Evolutionary conservation across 2,329 filamentous ascomycete genomes (phyloP), one percentile per base, ranked within the genome.

Genomic region (Ceratocystis cubensis): DNA sequence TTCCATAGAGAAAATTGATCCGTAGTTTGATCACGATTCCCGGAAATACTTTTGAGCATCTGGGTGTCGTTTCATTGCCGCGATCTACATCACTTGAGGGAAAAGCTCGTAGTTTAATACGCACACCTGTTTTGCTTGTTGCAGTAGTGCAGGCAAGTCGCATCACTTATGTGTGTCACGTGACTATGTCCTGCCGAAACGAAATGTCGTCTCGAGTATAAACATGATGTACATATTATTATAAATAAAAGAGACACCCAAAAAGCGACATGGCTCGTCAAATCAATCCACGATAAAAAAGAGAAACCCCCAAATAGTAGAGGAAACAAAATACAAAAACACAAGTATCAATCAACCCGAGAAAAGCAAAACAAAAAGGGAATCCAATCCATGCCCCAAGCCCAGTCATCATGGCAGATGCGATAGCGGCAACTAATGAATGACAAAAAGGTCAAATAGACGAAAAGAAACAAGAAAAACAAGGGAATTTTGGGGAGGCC

Each of bases 11-110:
- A 64, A 63, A 64, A 63, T 56, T 78, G 76, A 68, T 68, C 65
- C 64, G 67, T 66, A 68, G 59, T 81, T 82, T 82, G 82, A 82
- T 82, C 80, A 79, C 80, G 78, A 75, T 78, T 76, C 71, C 76
- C 76, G 76, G 75, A 75, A 71, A 73, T 67, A 62, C 64, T 69
- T 65, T 41, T 45, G 72, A 74, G 77, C 74, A 76, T 82, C 79
- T 78, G 77, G 74, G 75, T 77, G 76, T 75, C 77, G 80, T 82
- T 82, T 82, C 80, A 82, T 81, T 80, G 77, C 76, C 72, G 79
- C 80, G 80, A 82, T 82, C 80, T 80, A 82, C 80, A 82, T 74
- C 71, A 62, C 33, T 4, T n/a, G 33, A 20, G 15, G 33, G 1
- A 37, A 33, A 33, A 8, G 0, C 48, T 48, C 2, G 17, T 48